These are phyloP conservation scores for Phialophora macrospora DNA, from an alignment of 2,329 filamentous ascomycete genomes.

Conservation along the genomic window DNA sequence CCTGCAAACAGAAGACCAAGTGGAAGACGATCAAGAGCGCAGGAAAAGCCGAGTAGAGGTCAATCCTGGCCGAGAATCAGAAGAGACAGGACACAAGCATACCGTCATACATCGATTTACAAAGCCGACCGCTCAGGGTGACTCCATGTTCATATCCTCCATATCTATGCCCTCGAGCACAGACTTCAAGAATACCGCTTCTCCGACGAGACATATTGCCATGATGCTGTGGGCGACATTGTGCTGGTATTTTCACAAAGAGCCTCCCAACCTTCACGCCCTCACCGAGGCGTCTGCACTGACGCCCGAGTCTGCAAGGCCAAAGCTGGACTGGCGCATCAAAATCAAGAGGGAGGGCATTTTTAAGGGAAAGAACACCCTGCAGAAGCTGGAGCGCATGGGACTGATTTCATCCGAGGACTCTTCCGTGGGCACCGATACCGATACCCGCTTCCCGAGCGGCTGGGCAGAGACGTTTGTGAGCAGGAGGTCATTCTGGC, in stretches of 20 bases:
- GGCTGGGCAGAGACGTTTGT: constrained; percentile 84
- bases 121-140: constrained; percentile 74
- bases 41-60: constrained; percentile 33
- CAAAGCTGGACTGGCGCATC: constrained; percentile 84
- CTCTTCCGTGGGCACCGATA: constrained; percentile 70
- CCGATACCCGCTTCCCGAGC: constrained; percentile 65
- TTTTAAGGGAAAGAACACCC: constrained; percentile 77
- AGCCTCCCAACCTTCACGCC: constrained; percentile 69
- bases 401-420: constrained; percentile 78
- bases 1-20: constrained; percentile 70
- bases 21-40: constrained; percentile 38
- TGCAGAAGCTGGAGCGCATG: constrained; percentile 93
- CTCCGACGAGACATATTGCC: constrained; percentile 85
- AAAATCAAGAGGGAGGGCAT: constrained; percentile 86
- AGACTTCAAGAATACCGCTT: constrained; percentile 79
- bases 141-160: constrained; percentile 88
- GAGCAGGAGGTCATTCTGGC: constrained; percentile 83
- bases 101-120: constrained; percentile 64
- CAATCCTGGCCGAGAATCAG: constrained; percentile 9
- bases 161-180: constrained; percentile 80
- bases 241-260: constrained; percentile 97
- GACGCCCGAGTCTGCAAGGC: constrained; percentile 72
- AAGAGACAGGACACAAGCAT: constrained; percentile 29
- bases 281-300: constrained; percentile 65
- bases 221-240: constrained; percentile 96